Conservation (phyloP, 2,329 filamentous ascomycete species). For the Parafenestella ontariensis region DNA sequence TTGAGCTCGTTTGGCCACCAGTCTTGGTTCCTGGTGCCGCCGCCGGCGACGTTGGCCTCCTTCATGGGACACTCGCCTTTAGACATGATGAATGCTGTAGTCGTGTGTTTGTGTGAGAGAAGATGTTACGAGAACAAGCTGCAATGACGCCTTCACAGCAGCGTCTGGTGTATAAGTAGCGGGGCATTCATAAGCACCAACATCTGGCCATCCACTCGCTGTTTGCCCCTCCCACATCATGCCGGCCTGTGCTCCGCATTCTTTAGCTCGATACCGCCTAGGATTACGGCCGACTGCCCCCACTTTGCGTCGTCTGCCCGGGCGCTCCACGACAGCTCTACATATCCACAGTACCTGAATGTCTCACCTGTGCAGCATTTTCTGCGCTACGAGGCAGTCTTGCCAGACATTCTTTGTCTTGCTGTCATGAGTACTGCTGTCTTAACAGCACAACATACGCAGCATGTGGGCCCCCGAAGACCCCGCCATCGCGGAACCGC, state of each 20-base stretch:
- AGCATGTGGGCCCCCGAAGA: slow-evolving; percentile 16
- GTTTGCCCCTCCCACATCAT: slow-evolving; percentile 30
- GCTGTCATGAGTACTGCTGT: background rate
- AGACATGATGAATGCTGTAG: slow-evolving; percentile 37
- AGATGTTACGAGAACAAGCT: slow-evolving; percentile 12
- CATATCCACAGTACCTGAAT: background rate
- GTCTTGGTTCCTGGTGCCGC: slow-evolving; percentile 72
- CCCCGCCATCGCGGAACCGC: slow-evolving; percentile 25
- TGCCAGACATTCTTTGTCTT: background rate
- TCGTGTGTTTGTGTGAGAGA: slow-evolving; percentile 12
- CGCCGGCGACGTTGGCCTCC: slow-evolving; percentile 55
- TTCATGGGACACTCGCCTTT: slow-evolving; percentile 46
- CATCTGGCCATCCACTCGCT: slow-evolving; percentile 33
- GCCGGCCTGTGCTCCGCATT: slow-evolving; percentile 29
- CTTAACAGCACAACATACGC: background rate
- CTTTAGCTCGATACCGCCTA: slow-evolving; percentile 27
- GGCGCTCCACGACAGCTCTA: background rate
- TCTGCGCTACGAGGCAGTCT: background rate
- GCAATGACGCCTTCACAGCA: slow-evolving; percentile 5
- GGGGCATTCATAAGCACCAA: slow-evolving; percentile 40
- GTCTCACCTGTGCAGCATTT: background rate
- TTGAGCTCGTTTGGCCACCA: slow-evolving; percentile 77
- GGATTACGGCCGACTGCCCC: slow-evolving; percentile 14
- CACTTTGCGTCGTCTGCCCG: slow-evolving; percentile 7
- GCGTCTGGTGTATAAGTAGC: slow-evolving; percentile 28